Base-by-base conservation (phyloP, 495 filamentous ascomycete species). In the Hypoxylon perforatum region DNA sequence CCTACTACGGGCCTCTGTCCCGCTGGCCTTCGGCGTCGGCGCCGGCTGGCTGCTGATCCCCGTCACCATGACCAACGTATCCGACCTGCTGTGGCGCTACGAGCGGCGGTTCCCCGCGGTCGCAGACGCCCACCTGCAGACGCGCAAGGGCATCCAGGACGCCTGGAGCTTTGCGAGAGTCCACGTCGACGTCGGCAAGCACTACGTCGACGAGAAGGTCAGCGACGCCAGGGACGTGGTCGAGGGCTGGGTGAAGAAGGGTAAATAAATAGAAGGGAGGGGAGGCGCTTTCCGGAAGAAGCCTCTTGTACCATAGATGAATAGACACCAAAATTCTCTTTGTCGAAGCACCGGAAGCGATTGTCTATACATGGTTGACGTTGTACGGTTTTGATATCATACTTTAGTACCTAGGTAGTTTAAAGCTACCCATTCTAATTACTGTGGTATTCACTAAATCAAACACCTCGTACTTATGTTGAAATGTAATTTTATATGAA, bases 171-270 rank as follows among this genome's bases (percentile, higher is more conserved):
- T 91, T 58, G 87, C 87, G 14, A 84, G 86, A 73, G 86, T 91
- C 64, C 92, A 93, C 76, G 85, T 86, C 18, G 81, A 87, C 44
- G 84, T 92, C 76, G 87, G 85, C 22, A 84, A 87, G 68, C 82
- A 78, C 61, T 92, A 89, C 83, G 86, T 93, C 71, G 88, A 94
- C 70, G 90, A 93, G 57, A 90, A 87, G 77, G 90, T 97, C 50
- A 82, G 78, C 48, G 84, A 87, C 19, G 87, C 83, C 48, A 84
- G 93, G 67, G 90, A 91, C 79, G 83, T 82, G 64, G 76, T 97
- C 38, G 93, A 97, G 82, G 88, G 86, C 35, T 90, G 94, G 91
- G 91, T 99, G 36, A 91, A 87, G 80, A 94, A 96, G 84, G 92
- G 92, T 42, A 90, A 90, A 82, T 91, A 75, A 73, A 65, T 25